phyloP scores from a whole-genome alignment of 495 filamentous ascomycete genomes.

The Aspergillus cristatus region DNA sequence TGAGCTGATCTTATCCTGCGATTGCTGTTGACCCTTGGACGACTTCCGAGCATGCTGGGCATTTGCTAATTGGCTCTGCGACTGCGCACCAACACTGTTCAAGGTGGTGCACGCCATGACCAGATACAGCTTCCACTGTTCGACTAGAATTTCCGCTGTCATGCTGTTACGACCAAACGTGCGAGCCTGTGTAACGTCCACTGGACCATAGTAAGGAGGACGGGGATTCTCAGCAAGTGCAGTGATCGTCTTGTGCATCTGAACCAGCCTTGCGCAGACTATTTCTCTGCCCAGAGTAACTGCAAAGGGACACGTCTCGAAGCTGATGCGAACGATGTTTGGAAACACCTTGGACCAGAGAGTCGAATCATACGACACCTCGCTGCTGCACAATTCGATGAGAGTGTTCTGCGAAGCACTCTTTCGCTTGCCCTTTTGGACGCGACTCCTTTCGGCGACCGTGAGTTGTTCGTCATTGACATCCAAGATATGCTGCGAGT shows the following conservation, averaged over 20 bases:
- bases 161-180: slow-evolving; percentile 52
- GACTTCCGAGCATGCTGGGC: slow-evolving; percentile 77
- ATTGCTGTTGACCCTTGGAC: slow-evolving; percentile 61
- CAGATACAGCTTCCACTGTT: slow-evolving; percentile 98
- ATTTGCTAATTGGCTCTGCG: slow-evolving; percentile 46
- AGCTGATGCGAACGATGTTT: slow-evolving; percentile 84
- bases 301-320: slow-evolving; percentile 82
- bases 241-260: slow-evolving; percentile 80
- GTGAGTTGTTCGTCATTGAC: slow-evolving; percentile 89
- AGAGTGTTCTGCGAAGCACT: slow-evolving; percentile 77
- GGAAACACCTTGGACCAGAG: slow-evolving; percentile 98
- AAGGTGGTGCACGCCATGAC: slow-evolving; percentile 96
- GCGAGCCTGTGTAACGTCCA: slow-evolving; percentile 41
- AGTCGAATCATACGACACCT: slow-evolving; percentile 87
- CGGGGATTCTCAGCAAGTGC: slow-evolving; percentile 66
- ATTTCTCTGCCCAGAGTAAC: slow-evolving; percentile 84
- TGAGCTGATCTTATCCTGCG: slow-evolving; percentile 75
- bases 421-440: slow-evolving; percentile 83
- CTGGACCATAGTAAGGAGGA: slow-evolving; percentile 46
- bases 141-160: slow-evolving; percentile 78
- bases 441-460: slow-evolving; percentile 81
- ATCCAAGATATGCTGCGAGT: slow-evolving; percentile 78
- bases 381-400: slow-evolving; percentile 91
- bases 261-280: slow-evolving; percentile 81
- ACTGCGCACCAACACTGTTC: slow-evolving; percentile 66